These are phyloP conservation scores for Trichoderma koningii DNA, from an alignment of 2,329 filamentous ascomycete genomes.

Conservation along the genomic window DNA sequence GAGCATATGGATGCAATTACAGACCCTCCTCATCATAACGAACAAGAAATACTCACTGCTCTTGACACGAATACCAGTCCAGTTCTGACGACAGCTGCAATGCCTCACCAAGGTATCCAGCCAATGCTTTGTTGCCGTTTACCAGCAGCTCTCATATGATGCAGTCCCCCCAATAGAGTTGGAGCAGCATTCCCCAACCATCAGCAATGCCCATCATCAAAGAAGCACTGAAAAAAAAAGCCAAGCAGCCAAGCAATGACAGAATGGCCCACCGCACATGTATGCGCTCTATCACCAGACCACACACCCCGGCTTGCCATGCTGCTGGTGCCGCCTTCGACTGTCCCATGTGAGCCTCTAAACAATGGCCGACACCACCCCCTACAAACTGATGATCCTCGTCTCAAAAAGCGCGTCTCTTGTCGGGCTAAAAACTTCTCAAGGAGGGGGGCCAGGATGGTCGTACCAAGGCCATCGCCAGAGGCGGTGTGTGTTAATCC, in stretches of 20 bases:
- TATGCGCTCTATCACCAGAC: constrained; percentile 23
- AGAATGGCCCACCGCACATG: constrained; percentile 13
- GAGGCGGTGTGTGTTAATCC: constrained; percentile 17
- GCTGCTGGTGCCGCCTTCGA: neutral
- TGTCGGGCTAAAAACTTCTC: constrained; percentile 4
- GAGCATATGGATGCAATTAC: neutral
- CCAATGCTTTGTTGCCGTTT: too few relatives aligned
- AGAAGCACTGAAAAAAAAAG: neutral
- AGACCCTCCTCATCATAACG: neutral
- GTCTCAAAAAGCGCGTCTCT: neutral
- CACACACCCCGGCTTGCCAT: neutral
- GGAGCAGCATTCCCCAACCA: constrained; percentile 2
- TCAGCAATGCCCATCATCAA: neutral
- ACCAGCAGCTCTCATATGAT: neutral
- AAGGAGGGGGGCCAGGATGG: neutral
- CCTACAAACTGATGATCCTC: constrained; percentile 3
- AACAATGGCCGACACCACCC: neutral
- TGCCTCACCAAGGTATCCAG: too few relatives aligned
- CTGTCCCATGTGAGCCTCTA: constrained; percentile 10
- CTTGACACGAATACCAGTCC: too few relatives aligned
- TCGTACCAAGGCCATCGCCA: neutral
- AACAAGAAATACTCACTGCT: too few relatives aligned
- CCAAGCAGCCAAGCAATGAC: neutral
- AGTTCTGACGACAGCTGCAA: too few relatives aligned
- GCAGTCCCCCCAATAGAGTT: neutral